Evolutionary conservation across 495 filamentous ascomycete species (phyloP).

Genomic region (Apiosordaria backusii): DNA sequence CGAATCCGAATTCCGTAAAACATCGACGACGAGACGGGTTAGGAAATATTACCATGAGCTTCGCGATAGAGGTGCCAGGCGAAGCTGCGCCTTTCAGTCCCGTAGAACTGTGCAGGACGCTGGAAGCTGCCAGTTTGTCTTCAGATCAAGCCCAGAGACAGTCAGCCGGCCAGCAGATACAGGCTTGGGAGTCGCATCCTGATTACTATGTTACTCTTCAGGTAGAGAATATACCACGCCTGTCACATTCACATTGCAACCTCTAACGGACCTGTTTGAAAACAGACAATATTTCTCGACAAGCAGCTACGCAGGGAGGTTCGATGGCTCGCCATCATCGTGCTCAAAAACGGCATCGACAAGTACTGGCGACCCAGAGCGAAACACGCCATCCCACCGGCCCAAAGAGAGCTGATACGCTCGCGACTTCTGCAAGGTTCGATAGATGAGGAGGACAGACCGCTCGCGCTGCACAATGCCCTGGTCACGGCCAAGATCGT

Average conservation of each 20-base stretch:
- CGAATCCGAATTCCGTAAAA: background rate
- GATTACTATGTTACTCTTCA: conserved; percentile 80
- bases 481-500: conserved; percentile 83
- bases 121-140: conserved; percentile 72
- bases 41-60: conserved; percentile 40
- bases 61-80: conserved; percentile 53
- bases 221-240: conserved; percentile 37
- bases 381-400: conserved; percentile 63
- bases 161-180: conserved; percentile 75
- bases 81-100: conserved; percentile 53
- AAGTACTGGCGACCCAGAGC: conserved; percentile 83
- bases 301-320: conserved; percentile 66
- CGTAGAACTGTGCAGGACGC: conserved; percentile 65
- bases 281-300: conserved; percentile 73
- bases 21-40: background rate
- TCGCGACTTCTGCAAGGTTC: conserved; percentile 66
- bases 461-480: conserved; percentile 80
- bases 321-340: conserved; percentile 86
- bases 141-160: conserved; percentile 74
- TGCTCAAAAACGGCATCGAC: conserved; percentile 93
- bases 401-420: conserved; percentile 73
- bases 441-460: conserved; percentile 65
- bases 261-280: background rate
- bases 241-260: conserved; percentile 5
- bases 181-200: conserved; percentile 73